A percentile compares a stretch with the other conserved stretches of the same genome.
phyloP scores from a whole-genome alignment of 345 rosid species.

The Heritiera fomes region DNA sequence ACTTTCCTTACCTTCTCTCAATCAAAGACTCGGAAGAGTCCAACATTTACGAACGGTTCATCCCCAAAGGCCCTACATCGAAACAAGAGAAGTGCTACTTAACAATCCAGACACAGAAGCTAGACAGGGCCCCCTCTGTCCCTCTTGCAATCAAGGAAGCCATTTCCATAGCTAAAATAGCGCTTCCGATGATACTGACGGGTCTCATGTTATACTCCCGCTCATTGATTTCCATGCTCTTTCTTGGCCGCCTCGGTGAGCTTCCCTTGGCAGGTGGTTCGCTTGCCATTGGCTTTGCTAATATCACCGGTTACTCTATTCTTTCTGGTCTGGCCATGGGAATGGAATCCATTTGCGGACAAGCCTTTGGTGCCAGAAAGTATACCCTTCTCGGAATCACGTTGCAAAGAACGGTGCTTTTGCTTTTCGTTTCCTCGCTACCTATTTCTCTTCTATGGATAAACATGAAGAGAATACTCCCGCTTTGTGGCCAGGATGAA shows the following conservation, averaged over 20 bases:
- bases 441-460: slow-evolving; percentile 79
- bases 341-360: slow-evolving; percentile 90
- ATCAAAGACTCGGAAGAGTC: slow-evolving; percentile 9
- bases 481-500: slow-evolving; percentile 61
- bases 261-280: slow-evolving; percentile 82
- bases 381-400: slow-evolving; percentile 55
- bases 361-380: slow-evolving; percentile 78
- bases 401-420: slow-evolving; percentile 63
- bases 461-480: slow-evolving; percentile 61
- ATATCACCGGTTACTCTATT: slow-evolving; percentile 85
- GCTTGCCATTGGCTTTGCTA: slow-evolving; percentile 81
- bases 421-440: slow-evolving; percentile 56
- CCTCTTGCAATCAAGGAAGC: slow-evolving; percentile 46
- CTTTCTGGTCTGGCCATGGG: slow-evolving; percentile 91
- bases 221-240: slow-evolving; percentile 79
- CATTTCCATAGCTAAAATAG: slow-evolving; percentile 49
- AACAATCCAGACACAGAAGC: slow-evolving; percentile 15
- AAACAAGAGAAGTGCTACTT: neutral
- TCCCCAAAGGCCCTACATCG: slow-evolving; percentile 15
- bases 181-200: slow-evolving; percentile 70
- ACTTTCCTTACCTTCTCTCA: slow-evolving; percentile 9
- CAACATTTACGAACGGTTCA: slow-evolving; percentile 21
- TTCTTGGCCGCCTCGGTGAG: slow-evolving; percentile 73
- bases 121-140: slow-evolving; percentile 16
- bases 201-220: slow-evolving; percentile 79